Base-by-base conservation (phyloP, 139 green algal genomes). In the Micromonas pusilla region DNA sequence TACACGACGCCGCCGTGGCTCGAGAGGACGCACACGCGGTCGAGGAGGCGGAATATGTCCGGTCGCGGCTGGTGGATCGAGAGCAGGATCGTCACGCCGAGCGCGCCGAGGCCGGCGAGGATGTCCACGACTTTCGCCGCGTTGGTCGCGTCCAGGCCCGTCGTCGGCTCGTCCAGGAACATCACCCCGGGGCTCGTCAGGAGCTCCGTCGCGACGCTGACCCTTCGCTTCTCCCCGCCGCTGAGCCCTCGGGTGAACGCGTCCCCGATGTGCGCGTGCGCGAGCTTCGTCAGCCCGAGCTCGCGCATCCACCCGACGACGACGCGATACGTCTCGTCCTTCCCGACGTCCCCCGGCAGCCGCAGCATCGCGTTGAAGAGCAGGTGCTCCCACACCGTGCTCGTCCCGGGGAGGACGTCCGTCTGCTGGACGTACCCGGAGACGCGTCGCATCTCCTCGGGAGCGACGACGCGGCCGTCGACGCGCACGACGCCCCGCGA, bases 121-220 rank as follows among this genome's bases (percentile, higher is more conserved):
- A 78, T 78, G 54, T 70, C 72, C n/a, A 78, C 72, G 21, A 78
- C 72, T 52, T 78, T 68, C 52, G 72, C 72, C 53, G 57, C 72
- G 68, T 75, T 75, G 34, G 68, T 75, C 67, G 64, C 79, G 78
- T 91, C 87, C 52, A 91, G 73, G 3, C 87, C 87, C 0, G 81
- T 91, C 77, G 91, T 96, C 25, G 91, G 91, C 85, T 96, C 91
- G 80, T 96, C 91, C 65, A 97, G 82, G 79, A 96, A 96, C 38
- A 96, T 79, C 21, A 96, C 74, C 0, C 80, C 83, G 20, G 92
- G 92, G 28, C 85, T 82, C 23, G 83, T 88, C n/a, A 95, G 78
- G 20, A 95, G 81, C 81, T 94, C 90, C 33, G 82, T 88, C 34
- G 78, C 91, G 64, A 96, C 93, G n/a, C 72, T 77, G 32, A 96